Base-by-base conservation (phyloP, 2,329 filamentous ascomycete genomes). In the Acephala macrosclerotiorum region DNA sequence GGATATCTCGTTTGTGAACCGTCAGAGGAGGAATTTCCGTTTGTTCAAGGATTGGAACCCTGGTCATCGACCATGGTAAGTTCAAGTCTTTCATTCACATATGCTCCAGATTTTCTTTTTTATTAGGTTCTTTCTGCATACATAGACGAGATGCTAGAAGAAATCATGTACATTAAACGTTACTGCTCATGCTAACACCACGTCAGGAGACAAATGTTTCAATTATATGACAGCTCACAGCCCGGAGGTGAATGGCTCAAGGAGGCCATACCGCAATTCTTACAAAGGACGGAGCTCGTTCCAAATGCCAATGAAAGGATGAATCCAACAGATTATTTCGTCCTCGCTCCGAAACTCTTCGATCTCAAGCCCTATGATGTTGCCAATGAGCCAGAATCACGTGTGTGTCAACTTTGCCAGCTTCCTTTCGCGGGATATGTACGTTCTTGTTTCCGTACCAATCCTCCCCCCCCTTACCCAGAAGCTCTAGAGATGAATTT, bases 1-100 rank as follows among this genome's bases (percentile, higher is more conserved):
- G 1, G 57, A 61, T 57, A 61, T 69, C 22, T n/a, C 53, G 18
- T 38, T 66, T 6, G 57, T 67, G 3, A 70, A 70, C 58, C 58
- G 64, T 14, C 66, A 68, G 14, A 63, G 68, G 26, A 63, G 65
- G 7, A 66, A 65, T 18, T 64, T 51, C 33, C 61, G 70, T 38
- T 45, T 71, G 16, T 36, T 70, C 25, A 64, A 55, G 45, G 66
- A 71, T 42, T 71, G 66, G 66, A 16, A 12, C 14, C 26, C 29
- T 1, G 66, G 68, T 8, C 57, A 58, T 22, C 53, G 68, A 47
- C 70, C 70, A 9, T 70, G 70, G 67, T 71, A 61, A 63, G 56
- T 47, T 29, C 26, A 9, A 33, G 29, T 53, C 7, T 18, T 47
- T 20, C 29, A 42, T 20, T 26, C 7, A 18, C 22, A 55, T 29